phyloP scores from a whole-genome alignment of 805 yeast species.

The Candida jianshihensis region DNA sequence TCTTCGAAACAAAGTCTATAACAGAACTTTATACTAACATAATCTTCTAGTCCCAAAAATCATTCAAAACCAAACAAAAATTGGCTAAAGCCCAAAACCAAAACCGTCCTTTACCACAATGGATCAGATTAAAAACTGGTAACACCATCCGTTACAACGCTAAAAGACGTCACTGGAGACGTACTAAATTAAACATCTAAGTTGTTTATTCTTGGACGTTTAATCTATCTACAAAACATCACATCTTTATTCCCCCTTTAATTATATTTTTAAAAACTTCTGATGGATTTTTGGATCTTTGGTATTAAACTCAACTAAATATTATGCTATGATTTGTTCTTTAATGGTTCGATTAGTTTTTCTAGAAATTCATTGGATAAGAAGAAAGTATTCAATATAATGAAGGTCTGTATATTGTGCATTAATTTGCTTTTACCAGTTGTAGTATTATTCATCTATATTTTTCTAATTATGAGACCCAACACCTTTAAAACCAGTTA shows the following conservation, averaged over 20 bases:
- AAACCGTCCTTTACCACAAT: conserved; percentile 99
- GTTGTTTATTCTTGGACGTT: conserved; percentile 9
- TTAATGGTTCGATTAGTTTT: conserved; percentile 1
- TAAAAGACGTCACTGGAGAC: conserved; percentile 99
- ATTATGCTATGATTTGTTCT: conserved; percentile 3
- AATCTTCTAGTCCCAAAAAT: conserved; percentile 69
- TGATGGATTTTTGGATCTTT: no score
- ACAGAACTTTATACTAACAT: conserved; percentile 14
- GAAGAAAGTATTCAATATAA: conserved; percentile 6
- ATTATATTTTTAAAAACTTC: no score
- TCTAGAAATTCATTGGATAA: conserved; percentile 3
- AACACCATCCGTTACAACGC: conserved; percentile 98
- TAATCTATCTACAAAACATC: not conserved
- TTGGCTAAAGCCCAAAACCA: conserved; percentile 98
- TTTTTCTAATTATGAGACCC: no score
- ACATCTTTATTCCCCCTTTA: conserved; percentile 5
- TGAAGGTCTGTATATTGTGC: conserved; percentile 21
- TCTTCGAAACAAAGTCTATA: no score
- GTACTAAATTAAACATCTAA: conserved; percentile 97
- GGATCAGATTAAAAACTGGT: conserved; percentile 97
- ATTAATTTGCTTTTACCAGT: no score
- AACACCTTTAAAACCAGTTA: no score
- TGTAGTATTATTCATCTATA: no score
- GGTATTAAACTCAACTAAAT: no score
- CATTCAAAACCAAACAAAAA: conserved; percentile 96